Evolutionary conservation across 2,329 filamentous ascomycete species (phyloP), one percentile per base, ranked within the genome.

Genomic region (Epichloe baconii): DNA sequence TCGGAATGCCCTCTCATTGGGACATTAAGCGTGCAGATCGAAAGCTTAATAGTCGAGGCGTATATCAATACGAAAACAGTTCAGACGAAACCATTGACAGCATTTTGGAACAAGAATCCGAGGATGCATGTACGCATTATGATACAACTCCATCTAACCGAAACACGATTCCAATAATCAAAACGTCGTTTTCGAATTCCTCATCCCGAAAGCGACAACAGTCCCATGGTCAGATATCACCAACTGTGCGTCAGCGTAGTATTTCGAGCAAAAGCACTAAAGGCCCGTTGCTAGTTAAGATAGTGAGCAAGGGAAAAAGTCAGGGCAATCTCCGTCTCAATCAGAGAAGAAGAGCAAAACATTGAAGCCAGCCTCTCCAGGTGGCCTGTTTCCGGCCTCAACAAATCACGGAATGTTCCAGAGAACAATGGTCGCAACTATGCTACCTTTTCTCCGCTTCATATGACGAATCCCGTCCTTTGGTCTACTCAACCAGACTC

Each of bases 1-100:
- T 64, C 50, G 61, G 61, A 5, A 46, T 62, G 10, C 61, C 62
- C 2, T 59, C 59, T 31, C 52, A 50, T 21, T 53, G 54, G 7
- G 49, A 56, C 14, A 36, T 54, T 34, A 40, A 53, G 41, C 48
- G 51, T 14, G 40, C 23, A 14, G 48, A 49, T 23, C 52, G 50
- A 36, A 56, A 48, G 10, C 31, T 44, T 44, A 43, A 45, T 11
- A 23, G 10, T 12, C 14, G 19, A 14, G 31, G 4, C 14, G 21
- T 37, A 7, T 26, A 21, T 36, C 43, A 44, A 19, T 43, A 42
- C 19, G 46, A 43, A n/a, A 35, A 38, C 12, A 31, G 19, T n/a
- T 52, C 49, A 15, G 52, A 49, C 38, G 46, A 51, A 15, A 34
- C 46, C 4, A 15, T 35, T 31, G 43, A 52, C 19, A 48, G 50